A percentile compares a stretch with the other conserved stretches of the same genome.
Conservation (phyloP, 208 protist species). For the Herpetomonas tarakana region DNA sequence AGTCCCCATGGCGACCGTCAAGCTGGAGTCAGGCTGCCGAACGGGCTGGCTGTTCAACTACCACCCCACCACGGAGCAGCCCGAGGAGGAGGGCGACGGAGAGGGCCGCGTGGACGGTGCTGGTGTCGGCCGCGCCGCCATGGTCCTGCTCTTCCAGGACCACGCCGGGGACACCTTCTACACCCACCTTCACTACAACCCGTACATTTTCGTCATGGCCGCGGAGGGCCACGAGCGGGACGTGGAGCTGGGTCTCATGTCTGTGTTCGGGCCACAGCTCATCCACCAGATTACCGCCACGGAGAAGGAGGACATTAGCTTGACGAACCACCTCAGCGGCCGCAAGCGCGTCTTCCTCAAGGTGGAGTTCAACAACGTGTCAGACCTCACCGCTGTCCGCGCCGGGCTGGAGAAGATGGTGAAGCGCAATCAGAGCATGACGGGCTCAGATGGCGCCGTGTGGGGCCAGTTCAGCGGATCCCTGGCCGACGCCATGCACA, state of each 20-base stretch:
- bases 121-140: conserved; percentile 32
- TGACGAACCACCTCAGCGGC: conserved; percentile 97
- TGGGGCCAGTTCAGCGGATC: conserved; percentile 54
- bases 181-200: conserved; percentile 67
- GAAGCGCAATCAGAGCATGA: conserved; percentile 64
- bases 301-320: conserved; percentile 96
- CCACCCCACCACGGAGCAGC: conserved; percentile 61
- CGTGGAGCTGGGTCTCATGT: conserved; percentile 93
- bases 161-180: conserved; percentile 79
- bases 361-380: conserved; percentile 93
- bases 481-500: conserved; percentile 67
- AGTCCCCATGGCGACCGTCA: conserved; percentile 23
- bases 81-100: conserved; percentile 17
- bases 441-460: conserved; percentile 30
- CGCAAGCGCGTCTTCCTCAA: conserved; percentile 92
- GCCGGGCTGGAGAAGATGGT: conserved; percentile 77
- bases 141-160: conserved; percentile 81
- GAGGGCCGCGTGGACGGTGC: conserved; percentile 23
- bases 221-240: conserved; percentile 89
- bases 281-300: conserved; percentile 80
- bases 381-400: conserved; percentile 91
- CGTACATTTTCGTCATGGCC: conserved; percentile 74
- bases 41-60: conserved; percentile 92
- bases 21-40: conserved; percentile 61
- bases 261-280: conserved; percentile 83